Base-by-base conservation (phyloP, 2,329 filamentous ascomycete genomes). In the Penicillium sclerotigenum region DNA sequence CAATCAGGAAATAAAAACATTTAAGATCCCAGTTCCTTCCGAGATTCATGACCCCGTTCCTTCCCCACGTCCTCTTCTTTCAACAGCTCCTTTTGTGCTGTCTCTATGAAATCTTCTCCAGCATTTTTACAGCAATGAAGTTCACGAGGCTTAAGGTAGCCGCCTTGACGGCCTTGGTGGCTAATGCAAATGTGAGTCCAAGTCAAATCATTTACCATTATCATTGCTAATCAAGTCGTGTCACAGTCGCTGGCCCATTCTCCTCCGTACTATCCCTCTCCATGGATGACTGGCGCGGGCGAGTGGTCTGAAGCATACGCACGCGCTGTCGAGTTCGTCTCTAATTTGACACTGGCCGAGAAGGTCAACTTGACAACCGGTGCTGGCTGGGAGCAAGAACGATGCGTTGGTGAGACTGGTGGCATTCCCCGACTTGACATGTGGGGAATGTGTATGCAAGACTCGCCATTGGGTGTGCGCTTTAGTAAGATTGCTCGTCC, bases 291-390 rank as follows among this genome's bases (percentile, higher is more conserved):
- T 60, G 87, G 89, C 18, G 72, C 83, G 6, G 89, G 88, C 11
- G 77, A 83, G 42, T 96, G 91, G 91, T 81, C 83, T 52, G 82
- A 85, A 7, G 90, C 91, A 37, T 92, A 96, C 65, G 77, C 75
- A 20, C 87, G 88, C 72, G 92, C 92, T 1, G 85, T 83, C 63
- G 83, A 81, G 3, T 93, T 96, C 67, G 91, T 97, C 43, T 88
- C 87, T 10, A 86, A 91, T 70, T 76, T 96, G 75, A 96, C 91
- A 0, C 80, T 96, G 34, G 70, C 86, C 11, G 92, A 97, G 73
- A 97, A 96, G 78, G 91, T 97, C 74, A 97, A 97, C 73, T 73
- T 99, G 61, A 97, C 93, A 3, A 97, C 92, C 0, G 93, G 93
- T 72, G 84, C 88, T 61, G 91, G 91, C 83, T 90, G 87, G 87